Evolutionary conservation across 2,329 filamentous ascomycete species (phyloP).

Genomic region (Fusarium sp.): DNA sequence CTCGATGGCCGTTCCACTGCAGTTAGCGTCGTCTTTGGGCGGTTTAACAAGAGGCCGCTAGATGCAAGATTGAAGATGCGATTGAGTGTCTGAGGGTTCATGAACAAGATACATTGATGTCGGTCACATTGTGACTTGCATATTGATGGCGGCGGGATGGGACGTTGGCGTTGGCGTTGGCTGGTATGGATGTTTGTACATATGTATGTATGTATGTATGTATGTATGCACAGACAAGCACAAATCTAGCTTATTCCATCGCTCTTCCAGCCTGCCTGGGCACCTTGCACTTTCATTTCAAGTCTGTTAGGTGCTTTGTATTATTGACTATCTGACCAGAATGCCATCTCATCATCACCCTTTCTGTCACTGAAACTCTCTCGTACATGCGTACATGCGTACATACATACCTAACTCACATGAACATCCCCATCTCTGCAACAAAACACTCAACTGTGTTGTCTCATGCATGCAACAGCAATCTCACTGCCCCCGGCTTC

Average conservation of each 20-base stretch:
- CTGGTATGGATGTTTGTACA: not conserved
- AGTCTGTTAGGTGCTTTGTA: no score
- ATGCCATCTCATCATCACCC: constrained; percentile 16
- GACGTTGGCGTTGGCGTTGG: constrained; percentile 15
- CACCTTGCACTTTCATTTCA: no score
- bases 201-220: constrained; percentile 2
- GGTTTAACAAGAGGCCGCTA: not conserved
- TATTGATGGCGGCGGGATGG: constrained; percentile 17
- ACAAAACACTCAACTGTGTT: not conserved
- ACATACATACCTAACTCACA: not conserved
- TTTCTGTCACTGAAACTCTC: not conserved
- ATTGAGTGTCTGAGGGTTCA: not conserved
- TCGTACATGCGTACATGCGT: no score
- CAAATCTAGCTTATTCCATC: no score
- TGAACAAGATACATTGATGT: constrained; percentile 40
- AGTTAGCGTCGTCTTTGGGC: constrained; percentile 10
- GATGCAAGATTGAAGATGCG: constrained; percentile 18
- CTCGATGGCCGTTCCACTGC: constrained; percentile 19
- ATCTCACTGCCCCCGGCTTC: constrained; percentile 41
- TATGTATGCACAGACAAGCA: not conserved
- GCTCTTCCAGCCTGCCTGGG: no score
- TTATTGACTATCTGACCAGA: not conserved
- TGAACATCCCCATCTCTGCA: not conserved
- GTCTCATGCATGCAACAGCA: constrained; percentile 42
- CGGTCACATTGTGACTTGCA: constrained; percentile 29